Base-by-base conservation (phyloP, 306 rosid genomes). In the Lagenaria siceraria region DNA sequence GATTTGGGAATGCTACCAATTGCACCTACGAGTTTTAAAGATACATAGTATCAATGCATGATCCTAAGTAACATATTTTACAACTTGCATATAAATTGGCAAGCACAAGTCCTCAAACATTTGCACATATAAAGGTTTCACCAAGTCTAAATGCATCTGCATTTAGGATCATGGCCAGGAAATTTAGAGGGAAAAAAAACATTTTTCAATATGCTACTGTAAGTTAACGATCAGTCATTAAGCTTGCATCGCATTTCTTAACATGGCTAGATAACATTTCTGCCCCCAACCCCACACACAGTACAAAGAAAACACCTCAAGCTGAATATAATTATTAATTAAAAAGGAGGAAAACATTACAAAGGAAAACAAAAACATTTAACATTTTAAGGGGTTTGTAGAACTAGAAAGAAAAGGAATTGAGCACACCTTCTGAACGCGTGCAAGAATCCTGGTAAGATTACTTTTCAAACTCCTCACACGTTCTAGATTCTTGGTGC, bases 401-500 rank as follows among this genome's bases (percentile, higher is more conserved):
- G 62, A 69, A 81, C 31, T 11, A 55, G 59, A 70, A 79, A 24
- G 55, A 74, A 71, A 2, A 54, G 24, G 19, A 75, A 65, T 60
- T 74, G 42, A 68, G 52, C 74, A 77, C 66, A 95, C 98, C 99
- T 95, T 95, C 29, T 95, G 99, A 79, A 95, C 99, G 1, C 96
- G 91, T 0, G 99, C 97, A 78, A 95, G 97, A 74, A 95, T 84
- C 13, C 93, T 93, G 0, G 99, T 95, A 81, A 95, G 96, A 77
- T 89, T 95, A 86, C 99, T 95, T 86, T 95, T 95, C 88, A 95
- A 86, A 81, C 97, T 95, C 49, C 99, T 76, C 69, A 95, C 99
- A 73, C 84, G 97, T 79, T 95, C 99, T 83, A 95, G 97, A 87
- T 95, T 95, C 82, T 90, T 95, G 77, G 99, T 92, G 84, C 99